Percentiles rank a stretch among this genome's conserved stretches.
These are phyloP conservation scores for Boletus vinaceobasis DNA, from an alignment of 768 basidiomycete genomes.

Conservation along the genomic window DNA sequence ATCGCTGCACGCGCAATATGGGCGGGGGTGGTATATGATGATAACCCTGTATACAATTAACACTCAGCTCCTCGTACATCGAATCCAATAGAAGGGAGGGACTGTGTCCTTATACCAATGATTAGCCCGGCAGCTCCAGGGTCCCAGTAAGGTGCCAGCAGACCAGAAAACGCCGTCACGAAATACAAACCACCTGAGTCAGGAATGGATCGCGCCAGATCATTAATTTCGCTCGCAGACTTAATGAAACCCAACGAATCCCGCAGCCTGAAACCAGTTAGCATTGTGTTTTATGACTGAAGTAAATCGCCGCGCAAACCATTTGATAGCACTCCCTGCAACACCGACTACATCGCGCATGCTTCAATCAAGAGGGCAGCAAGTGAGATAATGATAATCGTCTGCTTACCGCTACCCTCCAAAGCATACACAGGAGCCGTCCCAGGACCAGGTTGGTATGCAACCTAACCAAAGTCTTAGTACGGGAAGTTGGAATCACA, in stretches of 20 bases:
- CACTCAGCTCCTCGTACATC: background rate
- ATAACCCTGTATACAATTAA: slow-evolving; percentile 47
- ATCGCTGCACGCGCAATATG: slow-evolving; percentile 95
- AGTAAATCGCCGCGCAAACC: slow-evolving; percentile 38
- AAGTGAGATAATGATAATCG: background rate
- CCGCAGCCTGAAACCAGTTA: slow-evolving; percentile 55
- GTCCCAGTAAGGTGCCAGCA: slow-evolving; percentile 98
- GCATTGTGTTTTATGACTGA: background rate
- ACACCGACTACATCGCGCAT: slow-evolving; percentile 63
- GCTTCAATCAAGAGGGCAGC: background rate
- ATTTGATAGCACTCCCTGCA: slow-evolving; percentile 93
- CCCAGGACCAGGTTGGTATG: slow-evolving; percentile 80
- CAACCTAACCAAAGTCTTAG: slow-evolving; percentile 51
- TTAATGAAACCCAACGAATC: slow-evolving; percentile 86
- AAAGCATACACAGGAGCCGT: slow-evolving; percentile 86
- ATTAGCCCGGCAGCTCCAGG: slow-evolving; percentile 82
- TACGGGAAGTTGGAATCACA: background rate
- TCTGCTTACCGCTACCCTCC: slow-evolving; percentile 84
- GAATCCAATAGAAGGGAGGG: background rate
- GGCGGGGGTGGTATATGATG: slow-evolving; percentile 84
- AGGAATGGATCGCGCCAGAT: slow-evolving; percentile 69
- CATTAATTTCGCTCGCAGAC: slow-evolving; percentile 80
- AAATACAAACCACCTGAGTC: slow-evolving; percentile 92
- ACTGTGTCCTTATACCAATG: slow-evolving; percentile 51
- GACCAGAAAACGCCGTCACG: slow-evolving; percentile 93